These are phyloP conservation scores for Floccularia luteovirens DNA, from an alignment of 768 basidiomycete genomes.

Conservation along the genomic window DNA sequence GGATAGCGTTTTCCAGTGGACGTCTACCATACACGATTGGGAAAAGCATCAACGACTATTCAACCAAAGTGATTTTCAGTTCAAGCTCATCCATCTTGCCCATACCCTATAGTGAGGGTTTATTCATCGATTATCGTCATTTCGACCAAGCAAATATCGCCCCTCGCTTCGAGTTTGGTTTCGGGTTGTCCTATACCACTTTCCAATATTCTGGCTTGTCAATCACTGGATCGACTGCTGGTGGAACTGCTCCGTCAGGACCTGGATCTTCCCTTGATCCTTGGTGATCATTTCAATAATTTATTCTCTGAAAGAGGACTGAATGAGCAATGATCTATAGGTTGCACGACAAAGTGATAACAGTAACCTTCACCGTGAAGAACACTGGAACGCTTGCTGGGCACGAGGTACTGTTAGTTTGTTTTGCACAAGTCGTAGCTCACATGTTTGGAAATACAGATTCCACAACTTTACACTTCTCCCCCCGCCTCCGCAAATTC, in stretches of 20 bases:
- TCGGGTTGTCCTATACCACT: conserved; percentile 67
- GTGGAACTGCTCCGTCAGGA: conserved; percentile 34
- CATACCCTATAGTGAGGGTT: conserved; percentile 51
- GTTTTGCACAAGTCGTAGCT: not conserved
- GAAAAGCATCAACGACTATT: conserved; percentile 46
- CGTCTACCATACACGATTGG: conserved; percentile 47
- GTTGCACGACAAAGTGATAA: conserved; percentile 45
- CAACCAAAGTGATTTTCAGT: conserved; percentile 37
- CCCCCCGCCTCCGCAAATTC: conserved; percentile 39
- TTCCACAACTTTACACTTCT: conserved; percentile 48
- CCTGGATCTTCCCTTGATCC: conserved; percentile 45
- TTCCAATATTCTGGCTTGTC: conserved; percentile 49
- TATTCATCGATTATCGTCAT: conserved; percentile 52
- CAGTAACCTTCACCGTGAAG: conserved; percentile 39
- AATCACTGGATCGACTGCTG: conserved; percentile 31
- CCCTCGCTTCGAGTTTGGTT: conserved; percentile 63
- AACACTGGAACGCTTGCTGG: conserved; percentile 51
- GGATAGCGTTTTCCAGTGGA: no score
- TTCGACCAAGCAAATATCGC: conserved; percentile 42
- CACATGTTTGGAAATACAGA: conserved; percentile 17
- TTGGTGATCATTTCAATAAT: conserved; percentile 32
- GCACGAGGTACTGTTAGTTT: conserved; percentile 32
- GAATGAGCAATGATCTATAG: conserved; percentile 15
- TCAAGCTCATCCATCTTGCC: conserved; percentile 28
- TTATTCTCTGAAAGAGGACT: not conserved